A percentile compares a stretch with the other conserved stretches of the same genome.
phyloP scores from a whole-genome alignment of 73 alveolate species.

The Diophrys appendiculata region DNA sequence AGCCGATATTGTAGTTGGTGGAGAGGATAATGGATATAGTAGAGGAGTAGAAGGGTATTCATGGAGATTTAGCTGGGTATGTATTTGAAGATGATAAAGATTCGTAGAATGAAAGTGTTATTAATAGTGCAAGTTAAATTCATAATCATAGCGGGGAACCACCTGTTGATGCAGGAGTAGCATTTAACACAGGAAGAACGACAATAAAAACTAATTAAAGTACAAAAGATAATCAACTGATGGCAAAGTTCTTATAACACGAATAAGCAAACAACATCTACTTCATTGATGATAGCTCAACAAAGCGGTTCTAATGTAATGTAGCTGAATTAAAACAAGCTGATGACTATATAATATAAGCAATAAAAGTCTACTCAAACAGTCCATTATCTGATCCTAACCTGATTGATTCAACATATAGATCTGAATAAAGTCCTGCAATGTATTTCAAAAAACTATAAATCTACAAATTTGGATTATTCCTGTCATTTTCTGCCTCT shows the following conservation, averaged over 20 bases:
- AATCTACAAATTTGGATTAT: not conserved
- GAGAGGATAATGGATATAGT: not conserved
- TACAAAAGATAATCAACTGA: too few relatives aligned
- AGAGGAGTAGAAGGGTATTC: not conserved
- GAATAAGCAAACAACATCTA: not conserved
- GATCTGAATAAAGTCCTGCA: not conserved
- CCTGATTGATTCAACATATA: not conserved
- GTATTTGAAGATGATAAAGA: too few relatives aligned
- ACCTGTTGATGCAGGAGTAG: too few relatives aligned
- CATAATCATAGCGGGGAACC: too few relatives aligned
- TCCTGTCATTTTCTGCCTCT: constrained; percentile 2
- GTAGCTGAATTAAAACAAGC: constrained; percentile 1
- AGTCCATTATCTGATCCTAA: not conserved
- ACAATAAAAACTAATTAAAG: too few relatives aligned
- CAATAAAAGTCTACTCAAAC: not conserved
- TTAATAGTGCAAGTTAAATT: too few relatives aligned
- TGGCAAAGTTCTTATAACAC: not conserved
- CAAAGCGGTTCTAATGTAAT: not conserved
- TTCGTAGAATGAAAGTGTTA: too few relatives aligned
- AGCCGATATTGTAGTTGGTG: not conserved
- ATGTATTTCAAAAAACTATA: constrained; percentile 7
- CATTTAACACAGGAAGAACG: too few relatives aligned
- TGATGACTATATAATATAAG: not conserved
- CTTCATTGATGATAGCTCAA: not conserved
- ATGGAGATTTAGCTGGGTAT: too few relatives aligned